Percentiles rank a stretch among this genome's conserved stretches.
phyloP scores from a whole-genome alignment of 805 yeast species.

The Suhomyces pyralidae region DNA sequence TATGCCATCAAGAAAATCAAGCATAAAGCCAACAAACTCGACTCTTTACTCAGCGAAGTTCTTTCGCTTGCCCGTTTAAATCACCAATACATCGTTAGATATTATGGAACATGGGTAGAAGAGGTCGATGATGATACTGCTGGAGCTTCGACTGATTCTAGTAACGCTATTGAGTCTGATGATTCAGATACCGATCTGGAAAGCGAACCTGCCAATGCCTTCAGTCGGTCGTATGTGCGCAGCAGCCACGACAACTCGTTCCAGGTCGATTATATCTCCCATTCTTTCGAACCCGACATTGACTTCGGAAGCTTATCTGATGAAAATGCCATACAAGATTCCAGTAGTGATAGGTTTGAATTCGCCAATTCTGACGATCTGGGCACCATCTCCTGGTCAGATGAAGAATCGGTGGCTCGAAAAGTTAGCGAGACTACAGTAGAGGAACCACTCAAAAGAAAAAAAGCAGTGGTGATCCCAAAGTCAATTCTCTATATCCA shows the following conservation, averaged over 20 bases:
- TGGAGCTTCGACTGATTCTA: slow-evolving; percentile 16
- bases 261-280: slow-evolving; percentile 67
- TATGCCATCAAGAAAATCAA: slow-evolving; percentile 92
- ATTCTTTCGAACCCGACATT: slow-evolving; percentile 55
- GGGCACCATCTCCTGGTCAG: slow-evolving; percentile 2
- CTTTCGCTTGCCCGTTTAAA: slow-evolving; percentile 86
- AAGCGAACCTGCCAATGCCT: slow-evolving; percentile 21
- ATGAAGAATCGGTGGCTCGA: not conserved
- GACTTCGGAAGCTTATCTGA: slow-evolving; percentile 46
- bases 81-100: slow-evolving; percentile 93
- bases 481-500: slow-evolving; percentile 83
- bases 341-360: slow-evolving; percentile 25
- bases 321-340: slow-evolving; percentile 26
- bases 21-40: slow-evolving; percentile 75
- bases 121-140: slow-evolving; percentile 45
- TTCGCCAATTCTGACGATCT: slow-evolving; percentile 27
- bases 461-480: not conserved
- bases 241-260: slow-evolving; percentile 20
- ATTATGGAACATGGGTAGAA: slow-evolving; percentile 97
- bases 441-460: not conserved
- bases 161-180: slow-evolving; percentile 5
- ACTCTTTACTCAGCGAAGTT: slow-evolving; percentile 85
- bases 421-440: not conserved
- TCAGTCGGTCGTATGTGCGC: slow-evolving; percentile 16
- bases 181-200: slow-evolving; percentile 8